Evolutionary conservation across 2,329 filamentous ascomycete species (phyloP).

Genomic region (Alternaria sp.): DNA sequence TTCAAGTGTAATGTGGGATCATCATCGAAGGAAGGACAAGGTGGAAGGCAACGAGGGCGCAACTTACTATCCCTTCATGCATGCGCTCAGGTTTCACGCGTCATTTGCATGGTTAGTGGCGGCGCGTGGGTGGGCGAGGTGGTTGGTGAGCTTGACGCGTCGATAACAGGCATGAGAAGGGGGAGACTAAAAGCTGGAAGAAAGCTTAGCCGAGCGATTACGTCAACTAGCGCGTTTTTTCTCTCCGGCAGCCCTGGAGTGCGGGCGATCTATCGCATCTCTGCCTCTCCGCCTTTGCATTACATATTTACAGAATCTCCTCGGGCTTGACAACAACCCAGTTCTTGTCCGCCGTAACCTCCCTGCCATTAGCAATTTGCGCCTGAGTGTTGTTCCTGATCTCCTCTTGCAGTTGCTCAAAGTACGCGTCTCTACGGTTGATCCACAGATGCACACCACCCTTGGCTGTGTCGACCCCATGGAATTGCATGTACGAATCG

Average conservation of each 20-base stretch:
- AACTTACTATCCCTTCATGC: not conserved
- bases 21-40: slow-evolving; percentile 3
- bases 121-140: not conserved
- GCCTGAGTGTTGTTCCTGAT: slow-evolving; percentile 30
- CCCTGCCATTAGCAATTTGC: slow-evolving; percentile 35
- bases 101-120: not conserved
- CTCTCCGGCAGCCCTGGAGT: not conserved
- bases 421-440: slow-evolving; percentile 30
- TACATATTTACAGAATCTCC: slow-evolving; percentile 30
- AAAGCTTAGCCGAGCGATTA: slow-evolving; percentile 6
- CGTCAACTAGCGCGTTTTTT: slow-evolving; percentile 6
- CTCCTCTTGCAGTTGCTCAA: slow-evolving; percentile 27
- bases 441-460: slow-evolving; percentile 41
- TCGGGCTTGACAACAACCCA: slow-evolving; percentile 39
- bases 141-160: not conserved
- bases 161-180: not conserved
- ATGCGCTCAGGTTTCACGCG: not conserved
- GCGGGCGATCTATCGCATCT: not conserved
- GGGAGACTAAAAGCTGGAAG: not conserved
- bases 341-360: slow-evolving; percentile 40
- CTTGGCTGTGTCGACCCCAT: slow-evolving; percentile 36
- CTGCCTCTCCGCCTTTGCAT: not conserved
- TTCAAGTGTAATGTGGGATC: slow-evolving; percentile 24
- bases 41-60: not conserved
- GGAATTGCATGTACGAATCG: slow-evolving; percentile 42